A percentile compares a stretch with the other conserved stretches of the same genome.
Evolutionary conservation across 2,329 filamentous ascomycete genomes (phyloP).

Genomic region (Sclerotinia subarctica): DNA sequence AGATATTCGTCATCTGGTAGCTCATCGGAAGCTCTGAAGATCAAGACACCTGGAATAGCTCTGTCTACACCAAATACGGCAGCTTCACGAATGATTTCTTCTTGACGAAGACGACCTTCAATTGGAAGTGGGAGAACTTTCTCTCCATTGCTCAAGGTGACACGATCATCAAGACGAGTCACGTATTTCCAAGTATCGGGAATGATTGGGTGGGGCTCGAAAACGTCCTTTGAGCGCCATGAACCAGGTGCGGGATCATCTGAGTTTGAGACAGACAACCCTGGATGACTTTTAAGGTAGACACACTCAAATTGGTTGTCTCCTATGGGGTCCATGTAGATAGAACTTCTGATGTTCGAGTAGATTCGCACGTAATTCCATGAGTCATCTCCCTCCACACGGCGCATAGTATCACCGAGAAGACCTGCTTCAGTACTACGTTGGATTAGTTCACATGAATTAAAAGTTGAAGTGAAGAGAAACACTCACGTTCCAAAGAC

Average conservation of each 20-base stretch:
- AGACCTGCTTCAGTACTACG: conserved; percentile 55
- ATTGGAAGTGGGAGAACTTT: conserved; percentile 47
- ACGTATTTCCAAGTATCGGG: conserved; percentile 47
- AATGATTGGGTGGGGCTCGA: conserved; percentile 43
- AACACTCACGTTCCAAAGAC: conserved; percentile 48
- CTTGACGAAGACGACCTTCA: conserved; percentile 54
- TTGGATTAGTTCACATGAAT: conserved; percentile 1
- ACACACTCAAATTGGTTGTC: conserved; percentile 33
- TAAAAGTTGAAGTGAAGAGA: background rate
- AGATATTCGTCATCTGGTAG: conserved; percentile 47
- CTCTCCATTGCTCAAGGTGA: conserved; percentile 48
- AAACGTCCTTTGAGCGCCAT: conserved; percentile 46
- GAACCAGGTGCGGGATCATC: conserved; percentile 44
- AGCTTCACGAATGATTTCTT: conserved; percentile 52
- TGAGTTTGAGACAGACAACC: conserved; percentile 42
- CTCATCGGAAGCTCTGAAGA: conserved; percentile 47
- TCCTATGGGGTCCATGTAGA: conserved; percentile 35
- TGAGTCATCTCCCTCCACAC: conserved; percentile 47
- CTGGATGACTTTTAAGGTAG: conserved; percentile 42
- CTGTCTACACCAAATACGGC: conserved; percentile 56
- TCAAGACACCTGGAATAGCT: conserved; percentile 50
- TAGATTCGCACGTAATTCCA: conserved; percentile 56
- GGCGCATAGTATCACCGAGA: conserved; percentile 56
- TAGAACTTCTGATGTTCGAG: conserved; percentile 22
- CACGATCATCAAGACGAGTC: conserved; percentile 45